A percentile compares a stretch with the other conserved stretches of the same genome.
These are phyloP conservation scores for Ascochyta pisi DNA, from an alignment of 2,329 filamentous ascomycete species.

Conservation along the genomic window DNA sequence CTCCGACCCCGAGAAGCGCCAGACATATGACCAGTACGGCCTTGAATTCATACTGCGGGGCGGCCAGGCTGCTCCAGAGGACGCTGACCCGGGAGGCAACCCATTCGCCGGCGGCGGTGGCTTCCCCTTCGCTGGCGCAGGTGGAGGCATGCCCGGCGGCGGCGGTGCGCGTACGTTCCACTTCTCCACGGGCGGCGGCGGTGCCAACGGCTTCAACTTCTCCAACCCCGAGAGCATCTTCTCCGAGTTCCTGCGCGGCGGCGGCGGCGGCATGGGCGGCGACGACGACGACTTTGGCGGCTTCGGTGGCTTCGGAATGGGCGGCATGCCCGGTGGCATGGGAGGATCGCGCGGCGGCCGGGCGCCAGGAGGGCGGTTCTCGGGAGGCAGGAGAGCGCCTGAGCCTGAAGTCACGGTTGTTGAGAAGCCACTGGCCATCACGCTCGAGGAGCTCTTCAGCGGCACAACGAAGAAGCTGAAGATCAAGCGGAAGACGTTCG, in stretches of 20 bases:
- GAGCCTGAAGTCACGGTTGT: slow-evolving; percentile 91
- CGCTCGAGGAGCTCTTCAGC: slow-evolving; percentile 86
- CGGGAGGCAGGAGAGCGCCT: slow-evolving; percentile 54
- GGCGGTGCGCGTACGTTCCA: slow-evolving; percentile 66
- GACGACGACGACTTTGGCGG: slow-evolving; percentile 61
- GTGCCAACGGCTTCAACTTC: slow-evolving; percentile 77
- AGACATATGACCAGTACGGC: slow-evolving; percentile 92
- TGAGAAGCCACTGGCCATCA: slow-evolving; percentile 80
- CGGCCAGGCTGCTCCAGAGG: slow-evolving; percentile 69
- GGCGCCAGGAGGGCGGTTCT: slow-evolving; percentile 42
- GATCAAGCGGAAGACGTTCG: slow-evolving; percentile 95
- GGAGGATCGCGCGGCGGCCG: slow-evolving; percentile 43
- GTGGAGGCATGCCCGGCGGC: slow-evolving; percentile 61
- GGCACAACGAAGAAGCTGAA: slow-evolving; percentile 97
- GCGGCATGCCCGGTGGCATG: slow-evolving; percentile 42
- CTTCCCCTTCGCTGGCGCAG: slow-evolving; percentile 63
- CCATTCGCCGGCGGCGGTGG: slow-evolving; percentile 58
- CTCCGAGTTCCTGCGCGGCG: slow-evolving; percentile 76
- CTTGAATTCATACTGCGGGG: slow-evolving; percentile 90
- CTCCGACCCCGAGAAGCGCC: slow-evolving; percentile 94
- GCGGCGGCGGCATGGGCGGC: slow-evolving; percentile 58
- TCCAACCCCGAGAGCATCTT: slow-evolving; percentile 86
- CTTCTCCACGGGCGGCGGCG: slow-evolving; percentile 65
- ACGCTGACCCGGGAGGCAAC: slow-evolving; percentile 44
- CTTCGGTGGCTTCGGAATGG: slow-evolving; percentile 51